Evolutionary conservation across 176 grass and related monocot genomes (phyloP).

Genomic region (Thalia dealbata): DNA sequence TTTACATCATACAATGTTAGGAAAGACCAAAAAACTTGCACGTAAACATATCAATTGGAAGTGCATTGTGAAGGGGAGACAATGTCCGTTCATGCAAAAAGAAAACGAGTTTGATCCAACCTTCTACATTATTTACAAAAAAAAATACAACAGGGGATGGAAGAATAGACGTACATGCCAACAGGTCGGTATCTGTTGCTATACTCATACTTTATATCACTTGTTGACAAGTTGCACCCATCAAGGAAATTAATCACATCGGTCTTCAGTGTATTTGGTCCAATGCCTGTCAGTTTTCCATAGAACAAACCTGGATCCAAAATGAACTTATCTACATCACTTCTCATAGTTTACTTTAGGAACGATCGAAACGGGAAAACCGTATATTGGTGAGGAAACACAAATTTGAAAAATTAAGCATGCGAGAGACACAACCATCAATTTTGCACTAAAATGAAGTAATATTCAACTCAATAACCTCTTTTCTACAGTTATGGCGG

Average conservation of each 20-base stretch:
- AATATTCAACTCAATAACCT: too few relatives aligned
- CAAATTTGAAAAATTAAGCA: neutral
- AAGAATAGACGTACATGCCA: conserved; percentile 36
- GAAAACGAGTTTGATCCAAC: neutral
- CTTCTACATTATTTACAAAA: neutral
- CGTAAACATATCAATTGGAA: too few relatives aligned
- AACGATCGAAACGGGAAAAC: neutral
- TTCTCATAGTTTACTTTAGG: neutral
- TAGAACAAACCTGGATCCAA: conserved; percentile 47
- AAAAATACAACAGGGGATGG: neutral
- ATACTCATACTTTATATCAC: conserved; percentile 82
- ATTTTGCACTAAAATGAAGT: too few relatives aligned
- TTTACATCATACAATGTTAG: neutral
- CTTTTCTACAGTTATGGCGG: too few relatives aligned
- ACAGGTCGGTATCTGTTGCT: conserved; percentile 46
- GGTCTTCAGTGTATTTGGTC: conserved; percentile 68
- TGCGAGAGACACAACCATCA: neutral
- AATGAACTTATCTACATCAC: neutral
- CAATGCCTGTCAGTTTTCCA: conserved; percentile 40
- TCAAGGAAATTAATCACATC: conserved; percentile 76
- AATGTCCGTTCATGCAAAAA: neutral
- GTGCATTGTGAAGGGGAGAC: neutral
- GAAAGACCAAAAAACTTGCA: neutral
- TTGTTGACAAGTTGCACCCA: conserved; percentile 46
- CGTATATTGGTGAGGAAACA: neutral